Conservation (phyloP, 805 yeast genomes). For the Pichia kluyveri region DNA sequence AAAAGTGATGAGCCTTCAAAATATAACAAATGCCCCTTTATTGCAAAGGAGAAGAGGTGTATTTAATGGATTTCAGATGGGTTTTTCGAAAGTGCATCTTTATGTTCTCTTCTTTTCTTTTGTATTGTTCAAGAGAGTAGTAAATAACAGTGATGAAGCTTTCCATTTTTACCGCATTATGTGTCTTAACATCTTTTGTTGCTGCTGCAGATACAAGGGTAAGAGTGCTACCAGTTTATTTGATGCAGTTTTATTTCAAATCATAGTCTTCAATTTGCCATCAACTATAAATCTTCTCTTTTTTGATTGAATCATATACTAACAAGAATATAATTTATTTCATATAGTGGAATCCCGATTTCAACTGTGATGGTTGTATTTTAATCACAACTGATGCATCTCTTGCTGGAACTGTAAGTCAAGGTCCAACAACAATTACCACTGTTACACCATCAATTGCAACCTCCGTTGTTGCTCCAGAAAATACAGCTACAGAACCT, state of each 20-base stretch:
- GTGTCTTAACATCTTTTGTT: not conserved
- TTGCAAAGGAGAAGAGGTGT: too few relatives aligned
- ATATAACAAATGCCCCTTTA: too few relatives aligned
- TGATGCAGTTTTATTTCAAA: too few relatives aligned
- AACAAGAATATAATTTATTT: not conserved
- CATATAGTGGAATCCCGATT: constrained; percentile 20
- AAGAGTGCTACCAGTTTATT: not conserved
- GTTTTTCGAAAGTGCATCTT: too few relatives aligned
- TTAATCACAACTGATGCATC: constrained; percentile 21
- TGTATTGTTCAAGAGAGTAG: too few relatives aligned
- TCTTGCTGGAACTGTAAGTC: constrained; percentile 17
- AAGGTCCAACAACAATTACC: constrained; percentile 5
- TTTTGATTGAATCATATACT: not conserved
- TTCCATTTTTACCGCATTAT: not conserved
- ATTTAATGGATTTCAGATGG: too few relatives aligned
- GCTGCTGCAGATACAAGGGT: not conserved
- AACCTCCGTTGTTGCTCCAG: constrained; percentile 7
- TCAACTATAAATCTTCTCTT: not conserved
- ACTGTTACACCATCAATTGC: constrained; percentile 8
- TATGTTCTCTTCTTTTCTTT: too few relatives aligned
- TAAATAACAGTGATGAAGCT: not conserved
- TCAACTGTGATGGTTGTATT: constrained; percentile 20
- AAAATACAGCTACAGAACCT: not conserved
- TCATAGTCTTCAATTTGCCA: too few relatives aligned
- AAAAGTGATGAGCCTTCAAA: too few relatives aligned